phyloP scores from a whole-genome alignment of 371 early-diverging fungal genomes.

The Mortierella sp. region DNA sequence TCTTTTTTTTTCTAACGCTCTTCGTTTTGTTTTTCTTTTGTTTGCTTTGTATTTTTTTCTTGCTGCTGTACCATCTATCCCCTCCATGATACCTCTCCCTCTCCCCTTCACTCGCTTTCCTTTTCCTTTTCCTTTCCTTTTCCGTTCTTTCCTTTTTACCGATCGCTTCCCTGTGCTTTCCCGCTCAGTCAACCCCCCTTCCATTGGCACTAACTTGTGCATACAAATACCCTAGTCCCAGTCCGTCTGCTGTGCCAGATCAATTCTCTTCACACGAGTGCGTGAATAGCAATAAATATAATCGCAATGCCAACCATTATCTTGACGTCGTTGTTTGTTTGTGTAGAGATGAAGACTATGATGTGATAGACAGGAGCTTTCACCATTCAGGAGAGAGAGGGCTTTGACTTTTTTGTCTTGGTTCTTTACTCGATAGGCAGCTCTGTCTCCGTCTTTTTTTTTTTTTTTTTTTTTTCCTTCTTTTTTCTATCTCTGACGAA shows the following conservation, averaged over 20 bases:
- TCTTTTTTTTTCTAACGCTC: not conserved
- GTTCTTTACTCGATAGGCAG: not conserved
- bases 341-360: not conserved
- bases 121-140: not conserved
- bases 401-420: too few species aligned
- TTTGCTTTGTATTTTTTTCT: not conserved
- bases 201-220: conserved; percentile 1
- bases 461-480: not conserved
- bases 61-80: not conserved
- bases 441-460: not conserved
- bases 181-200: not conserved
- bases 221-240: not conserved
- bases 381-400: too few species aligned
- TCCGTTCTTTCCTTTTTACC: not conserved
- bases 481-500: not conserved
- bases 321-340: not conserved
- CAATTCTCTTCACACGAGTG: not conserved
- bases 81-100: not conserved
- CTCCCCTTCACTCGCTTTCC: not conserved
- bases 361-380: not conserved
- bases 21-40: not conserved
- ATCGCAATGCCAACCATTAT: not conserved
- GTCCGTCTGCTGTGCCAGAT: conserved; percentile 2
- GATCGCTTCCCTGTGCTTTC: too few species aligned
- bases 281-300: not conserved